These are phyloP conservation scores for Xylariaceae sp. DNA, from an alignment of 2,329 filamentous ascomycete species.

Conservation along the genomic window DNA sequence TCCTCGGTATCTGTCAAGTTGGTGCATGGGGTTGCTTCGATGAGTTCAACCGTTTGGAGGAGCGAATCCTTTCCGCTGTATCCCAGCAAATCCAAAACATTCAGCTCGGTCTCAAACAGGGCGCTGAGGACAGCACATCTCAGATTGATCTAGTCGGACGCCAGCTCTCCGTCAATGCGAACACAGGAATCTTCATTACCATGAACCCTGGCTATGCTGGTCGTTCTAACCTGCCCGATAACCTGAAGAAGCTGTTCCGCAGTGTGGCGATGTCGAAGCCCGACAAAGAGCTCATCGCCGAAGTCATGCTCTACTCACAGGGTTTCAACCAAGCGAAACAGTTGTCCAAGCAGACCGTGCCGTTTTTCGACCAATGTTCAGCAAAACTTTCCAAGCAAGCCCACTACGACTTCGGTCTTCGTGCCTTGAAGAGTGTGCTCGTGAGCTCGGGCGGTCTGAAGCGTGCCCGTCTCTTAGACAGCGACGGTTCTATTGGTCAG, in stretches of 20 bases:
- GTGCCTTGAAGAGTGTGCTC: constrained; percentile 95
- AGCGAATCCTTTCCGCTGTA: constrained; percentile 94
- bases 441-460: constrained; percentile 97
- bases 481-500: constrained; percentile 52
- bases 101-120: constrained; percentile 86
- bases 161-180: constrained; percentile 80
- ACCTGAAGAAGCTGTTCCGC: constrained; percentile 98
- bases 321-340: constrained; percentile 95
- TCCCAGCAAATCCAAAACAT: constrained; percentile 99
- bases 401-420: constrained; percentile 97
- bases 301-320: constrained; percentile 99
- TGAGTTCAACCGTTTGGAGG: constrained; percentile 98
- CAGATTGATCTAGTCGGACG: constrained; percentile 94
- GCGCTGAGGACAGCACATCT: constrained; percentile 71
- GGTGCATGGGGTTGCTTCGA: constrained; percentile 99
- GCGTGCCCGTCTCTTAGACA: constrained; percentile 65
- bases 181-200: constrained; percentile 98
- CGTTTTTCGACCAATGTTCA: constrained; percentile 93
- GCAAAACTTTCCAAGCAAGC: constrained; percentile 84
- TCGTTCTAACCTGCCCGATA: constrained; percentile 95
- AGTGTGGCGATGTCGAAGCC: constrained; percentile 99
- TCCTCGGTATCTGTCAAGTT: constrained; percentile 97
- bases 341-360: constrained; percentile 90
- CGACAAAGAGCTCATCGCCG: constrained; percentile 97
- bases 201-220: constrained; percentile 99